phyloP scores from a whole-genome alignment of 345 rosid genomes.

The Bruguiera gymnorhiza region DNA sequence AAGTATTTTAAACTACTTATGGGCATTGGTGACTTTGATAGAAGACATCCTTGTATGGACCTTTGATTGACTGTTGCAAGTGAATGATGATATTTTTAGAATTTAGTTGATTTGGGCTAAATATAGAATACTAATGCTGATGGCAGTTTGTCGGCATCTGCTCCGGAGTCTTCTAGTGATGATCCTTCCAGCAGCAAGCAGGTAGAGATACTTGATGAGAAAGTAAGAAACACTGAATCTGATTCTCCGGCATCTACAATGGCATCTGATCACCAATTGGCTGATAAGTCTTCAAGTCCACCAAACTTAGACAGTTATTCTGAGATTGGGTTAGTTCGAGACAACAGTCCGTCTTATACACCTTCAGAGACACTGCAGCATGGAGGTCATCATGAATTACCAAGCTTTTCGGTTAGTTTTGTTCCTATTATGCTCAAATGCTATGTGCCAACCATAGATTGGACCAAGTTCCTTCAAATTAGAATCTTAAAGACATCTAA shows the following conservation, averaged over 20 bases:
- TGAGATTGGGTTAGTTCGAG: slow-evolving; percentile 53
- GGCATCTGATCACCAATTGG: slow-evolving; percentile 49
- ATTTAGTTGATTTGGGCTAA: slow-evolving; percentile 5
- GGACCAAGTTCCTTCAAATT: background rate
- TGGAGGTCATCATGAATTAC: slow-evolving; percentile 60
- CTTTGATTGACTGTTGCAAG: background rate
- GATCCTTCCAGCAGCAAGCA: slow-evolving; percentile 42
- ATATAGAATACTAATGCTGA: slow-evolving; percentile 15
- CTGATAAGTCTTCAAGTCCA: slow-evolving; percentile 53
- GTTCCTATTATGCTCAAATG: background rate
- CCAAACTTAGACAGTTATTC: slow-evolving; percentile 51
- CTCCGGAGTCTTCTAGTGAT: slow-evolving; percentile 41
- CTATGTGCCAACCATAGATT: background rate
- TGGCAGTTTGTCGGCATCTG: slow-evolving; percentile 50
- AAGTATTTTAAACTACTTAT: too few species aligned
- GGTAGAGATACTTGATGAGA: slow-evolving; percentile 45
- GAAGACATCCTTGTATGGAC: too few species aligned
- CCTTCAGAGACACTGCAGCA: slow-evolving; percentile 60
- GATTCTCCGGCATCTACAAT: slow-evolving; percentile 55
- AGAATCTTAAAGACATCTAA: background rate
- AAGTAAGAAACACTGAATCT: slow-evolving; percentile 50
- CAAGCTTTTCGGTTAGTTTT: slow-evolving; percentile 56
- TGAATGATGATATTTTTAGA: background rate
- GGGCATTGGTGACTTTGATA: too few species aligned
- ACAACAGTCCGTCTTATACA: slow-evolving; percentile 49